phyloP scores from a whole-genome alignment of 2,329 filamentous ascomycete species.

The Colletotrichum agaves region DNA sequence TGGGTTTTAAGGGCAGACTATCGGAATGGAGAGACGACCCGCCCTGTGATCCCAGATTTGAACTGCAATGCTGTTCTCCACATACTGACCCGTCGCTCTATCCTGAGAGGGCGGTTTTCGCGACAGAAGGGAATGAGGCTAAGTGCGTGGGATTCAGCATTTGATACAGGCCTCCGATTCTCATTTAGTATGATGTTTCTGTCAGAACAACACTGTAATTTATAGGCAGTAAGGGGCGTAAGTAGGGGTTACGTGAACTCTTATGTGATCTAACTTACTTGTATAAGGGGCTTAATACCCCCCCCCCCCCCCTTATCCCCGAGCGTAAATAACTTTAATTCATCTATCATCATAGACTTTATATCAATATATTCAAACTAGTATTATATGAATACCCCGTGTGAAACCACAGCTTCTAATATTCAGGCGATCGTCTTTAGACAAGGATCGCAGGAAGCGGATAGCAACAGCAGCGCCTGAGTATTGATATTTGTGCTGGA shows the following conservation, averaged over 20 bases:
- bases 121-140: neutral
- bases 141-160: neutral
- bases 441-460: neutral
- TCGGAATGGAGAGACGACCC: neutral
- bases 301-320: no score
- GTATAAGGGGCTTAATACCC: no score
- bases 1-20: no score
- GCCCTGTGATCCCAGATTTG: neutral
- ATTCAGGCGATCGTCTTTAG: neutral
- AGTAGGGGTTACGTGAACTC: no score
- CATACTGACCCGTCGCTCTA: neutral
- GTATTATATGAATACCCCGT: no score
- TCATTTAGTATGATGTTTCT: neutral
- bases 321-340: no score
- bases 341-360: no score
- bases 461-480: neutral
- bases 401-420: no score
- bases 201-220: no score
- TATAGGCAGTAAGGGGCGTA: no score
- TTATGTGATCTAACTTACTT: no score
- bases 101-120: neutral
- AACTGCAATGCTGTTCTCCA: neutral
- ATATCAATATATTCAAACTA: no score
- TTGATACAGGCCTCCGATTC: neutral
- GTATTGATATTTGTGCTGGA: neutral